Evolutionary conservation across 371 early-diverging fungal genomes (phyloP).

Genomic region (Mortierella sp.): DNA sequence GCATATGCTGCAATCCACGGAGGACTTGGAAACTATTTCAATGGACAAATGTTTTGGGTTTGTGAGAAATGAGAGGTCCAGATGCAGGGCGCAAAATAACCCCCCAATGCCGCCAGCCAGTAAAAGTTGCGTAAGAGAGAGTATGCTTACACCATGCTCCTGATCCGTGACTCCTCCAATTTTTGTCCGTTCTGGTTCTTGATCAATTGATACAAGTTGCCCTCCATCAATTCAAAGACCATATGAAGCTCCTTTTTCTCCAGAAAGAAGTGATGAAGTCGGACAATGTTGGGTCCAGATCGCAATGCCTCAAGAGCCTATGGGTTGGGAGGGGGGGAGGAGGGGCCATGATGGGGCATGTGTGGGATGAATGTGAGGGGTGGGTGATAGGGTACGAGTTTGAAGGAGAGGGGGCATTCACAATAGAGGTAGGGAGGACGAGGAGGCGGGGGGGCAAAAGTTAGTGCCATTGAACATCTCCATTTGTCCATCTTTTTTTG

Average conservation of each 20-base stretch:
- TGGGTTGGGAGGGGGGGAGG: neutral
- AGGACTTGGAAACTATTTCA: slow-evolving; percentile 87
- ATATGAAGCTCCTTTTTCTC: slow-evolving; percentile 86
- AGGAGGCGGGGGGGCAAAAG: no score
- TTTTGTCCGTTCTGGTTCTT: slow-evolving; percentile 70
- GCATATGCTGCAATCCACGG: slow-evolving; percentile 87
- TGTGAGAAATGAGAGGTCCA: no score
- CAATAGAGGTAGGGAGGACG: no score
- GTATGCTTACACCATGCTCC: slow-evolving; percentile 65
- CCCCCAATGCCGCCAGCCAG: no score
- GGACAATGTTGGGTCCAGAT: slow-evolving; percentile 85
- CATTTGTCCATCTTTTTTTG: no score
- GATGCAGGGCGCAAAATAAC: no score
- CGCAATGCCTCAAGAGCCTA: slow-evolving; percentile 74
- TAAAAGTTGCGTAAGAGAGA: slow-evolving; percentile 1
- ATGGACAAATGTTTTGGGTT: no score
- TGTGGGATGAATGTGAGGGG: neutral
- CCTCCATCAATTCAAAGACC: slow-evolving; percentile 95
- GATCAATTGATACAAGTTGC: slow-evolving; percentile 91
- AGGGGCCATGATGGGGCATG: slow-evolving; percentile 1
- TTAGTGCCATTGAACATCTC: no score
- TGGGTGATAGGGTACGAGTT: no score
- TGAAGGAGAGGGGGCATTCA: no score
- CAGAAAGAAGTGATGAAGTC: slow-evolving; percentile 82
- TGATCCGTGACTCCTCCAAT: slow-evolving; percentile 67